Conservation (phyloP, 495 filamentous ascomycete species). For the Chaetomium cochliodes region DNA sequence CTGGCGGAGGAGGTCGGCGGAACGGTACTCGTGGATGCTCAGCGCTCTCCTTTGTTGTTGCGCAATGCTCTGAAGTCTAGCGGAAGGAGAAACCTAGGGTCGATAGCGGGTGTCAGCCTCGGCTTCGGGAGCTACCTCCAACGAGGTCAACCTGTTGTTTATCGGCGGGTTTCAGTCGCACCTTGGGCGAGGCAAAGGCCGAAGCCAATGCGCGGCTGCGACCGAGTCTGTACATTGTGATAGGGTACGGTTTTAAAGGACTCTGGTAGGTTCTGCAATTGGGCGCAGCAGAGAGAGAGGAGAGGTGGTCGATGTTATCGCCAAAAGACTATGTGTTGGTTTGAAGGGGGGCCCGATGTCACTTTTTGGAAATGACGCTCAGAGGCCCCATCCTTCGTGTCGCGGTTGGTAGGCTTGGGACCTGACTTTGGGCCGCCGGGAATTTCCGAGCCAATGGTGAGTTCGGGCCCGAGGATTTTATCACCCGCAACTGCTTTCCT, state of each 20-base stretch:
- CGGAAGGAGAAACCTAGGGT: constrained; percentile 41
- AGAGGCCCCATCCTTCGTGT: not conserved
- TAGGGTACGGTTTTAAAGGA: not conserved
- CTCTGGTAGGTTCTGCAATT: not conserved
- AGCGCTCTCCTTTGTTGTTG: constrained; percentile 76
- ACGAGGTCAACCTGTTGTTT: not conserved
- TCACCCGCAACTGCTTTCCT: constrained; percentile 3
- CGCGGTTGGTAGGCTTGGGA: constrained; percentile 17
- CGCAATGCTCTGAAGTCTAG: constrained; percentile 45
- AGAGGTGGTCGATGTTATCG: constrained; percentile 8
- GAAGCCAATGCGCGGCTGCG: constrained; percentile 50
- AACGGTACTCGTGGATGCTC: constrained; percentile 96
- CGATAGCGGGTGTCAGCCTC: constrained; percentile 17
- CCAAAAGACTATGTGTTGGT: constrained; percentile 24
- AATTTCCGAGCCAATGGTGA: constrained; percentile 27
- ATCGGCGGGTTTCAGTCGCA: constrained; percentile 23
- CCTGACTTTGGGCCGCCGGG: constrained; percentile 18
- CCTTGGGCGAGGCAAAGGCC: constrained; percentile 50
- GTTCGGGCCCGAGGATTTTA: not conserved
- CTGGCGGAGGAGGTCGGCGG: constrained; percentile 80
- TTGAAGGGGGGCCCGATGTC: constrained; percentile 1
- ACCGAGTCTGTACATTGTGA: constrained; percentile 50
- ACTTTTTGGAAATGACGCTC: constrained; percentile 34
- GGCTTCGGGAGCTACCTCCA: constrained; percentile 1
- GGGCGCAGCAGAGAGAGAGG: constrained; percentile 5